phyloP scores from a whole-genome alignment of 2,329 filamentous ascomycete genomes.

The Thermothelomyces thermophilus region DNA sequence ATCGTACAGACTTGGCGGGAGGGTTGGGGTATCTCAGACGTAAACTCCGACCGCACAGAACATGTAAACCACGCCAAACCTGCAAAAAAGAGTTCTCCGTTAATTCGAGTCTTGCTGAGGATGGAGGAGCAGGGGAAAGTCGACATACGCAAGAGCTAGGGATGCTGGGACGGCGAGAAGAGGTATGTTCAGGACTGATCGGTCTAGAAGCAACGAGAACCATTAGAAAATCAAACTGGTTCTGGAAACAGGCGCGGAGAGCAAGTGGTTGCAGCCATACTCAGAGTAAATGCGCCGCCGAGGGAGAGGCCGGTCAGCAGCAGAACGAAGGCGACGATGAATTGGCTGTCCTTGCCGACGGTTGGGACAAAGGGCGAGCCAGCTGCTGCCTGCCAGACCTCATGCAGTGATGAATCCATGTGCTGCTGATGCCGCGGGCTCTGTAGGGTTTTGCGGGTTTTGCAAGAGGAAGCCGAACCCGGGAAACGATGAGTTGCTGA shows the following conservation, averaged over 20 bases:
- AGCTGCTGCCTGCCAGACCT: slow-evolving; percentile 90
- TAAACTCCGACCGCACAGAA: slow-evolving; percentile 99
- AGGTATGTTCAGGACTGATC: slow-evolving; percentile 69
- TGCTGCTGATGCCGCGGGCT: slow-evolving; percentile 34
- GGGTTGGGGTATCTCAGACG: slow-evolving; percentile 60
- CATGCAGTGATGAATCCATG: slow-evolving; percentile 76
- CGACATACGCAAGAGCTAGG: slow-evolving; percentile 75
- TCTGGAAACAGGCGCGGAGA: not conserved
- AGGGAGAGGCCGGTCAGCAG: slow-evolving; percentile 66
- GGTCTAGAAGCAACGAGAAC: slow-evolving; percentile 50
- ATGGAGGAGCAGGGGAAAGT: not conserved
- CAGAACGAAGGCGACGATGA: slow-evolving; percentile 70
- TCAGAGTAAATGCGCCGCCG: slow-evolving; percentile 76
- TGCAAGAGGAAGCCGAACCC: not conserved
- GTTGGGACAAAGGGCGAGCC: slow-evolving; percentile 76
- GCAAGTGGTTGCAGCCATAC: slow-evolving; percentile 44
- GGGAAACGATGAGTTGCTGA: slow-evolving; percentile 3
- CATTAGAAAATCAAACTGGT: slow-evolving; percentile 18
- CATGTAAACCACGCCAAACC: slow-evolving; percentile 94
- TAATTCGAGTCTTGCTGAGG: slow-evolving; percentile 4
- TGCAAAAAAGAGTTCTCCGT: slow-evolving; percentile 36
- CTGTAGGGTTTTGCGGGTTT: not conserved
- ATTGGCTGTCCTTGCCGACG: slow-evolving; percentile 77
- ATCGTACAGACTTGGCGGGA: slow-evolving; percentile 31
- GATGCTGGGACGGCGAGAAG: slow-evolving; percentile 81